Conservation (phyloP, 805 yeast genomes). For the Candida corydali region DNA sequence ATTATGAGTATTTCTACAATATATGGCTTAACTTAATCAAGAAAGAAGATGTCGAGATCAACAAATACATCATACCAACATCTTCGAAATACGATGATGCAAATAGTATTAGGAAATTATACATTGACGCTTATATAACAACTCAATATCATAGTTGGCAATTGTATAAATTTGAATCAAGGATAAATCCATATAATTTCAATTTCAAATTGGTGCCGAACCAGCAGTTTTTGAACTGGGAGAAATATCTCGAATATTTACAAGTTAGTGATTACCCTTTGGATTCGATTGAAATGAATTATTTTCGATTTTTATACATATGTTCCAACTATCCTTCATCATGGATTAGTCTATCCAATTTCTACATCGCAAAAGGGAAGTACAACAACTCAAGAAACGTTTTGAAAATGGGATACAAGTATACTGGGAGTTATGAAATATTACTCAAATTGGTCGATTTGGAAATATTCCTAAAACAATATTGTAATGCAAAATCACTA, state of each 20-base stretch:
- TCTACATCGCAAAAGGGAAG: constrained; percentile 24
- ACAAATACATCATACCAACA: constrained; percentile 7
- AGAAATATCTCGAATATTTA: constrained; percentile 49
- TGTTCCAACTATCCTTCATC: constrained; percentile 43
- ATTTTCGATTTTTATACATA: constrained; percentile 46
- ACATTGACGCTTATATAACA: constrained; percentile 50
- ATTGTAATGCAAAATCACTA: constrained; percentile 34
- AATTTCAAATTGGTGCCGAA: constrained; percentile 27
- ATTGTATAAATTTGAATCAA: constrained; percentile 46
- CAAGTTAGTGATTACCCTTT: constrained; percentile 35
- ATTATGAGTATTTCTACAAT: constrained; percentile 46
- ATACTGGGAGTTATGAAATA: constrained; percentile 23
- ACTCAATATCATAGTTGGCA: constrained; percentile 52
- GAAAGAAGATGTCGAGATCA: constrained; percentile 8
- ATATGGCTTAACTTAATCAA: constrained; percentile 19
- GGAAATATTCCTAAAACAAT: constrained; percentile 33
- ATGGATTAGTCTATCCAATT: constrained; percentile 51
- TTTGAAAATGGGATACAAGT: constrained; percentile 31
- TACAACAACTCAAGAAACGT: constrained; percentile 35
- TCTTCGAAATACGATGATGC: constrained; percentile 14
- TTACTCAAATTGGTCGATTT: constrained; percentile 43
- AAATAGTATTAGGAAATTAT: constrained; percentile 38
- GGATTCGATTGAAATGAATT: constrained; percentile 27
- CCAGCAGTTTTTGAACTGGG: constrained; percentile 58
- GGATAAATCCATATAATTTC: constrained; percentile 30